phyloP scores from a whole-genome alignment of 352 stramenopile genomes.

The Phytophthora sojae region DNA sequence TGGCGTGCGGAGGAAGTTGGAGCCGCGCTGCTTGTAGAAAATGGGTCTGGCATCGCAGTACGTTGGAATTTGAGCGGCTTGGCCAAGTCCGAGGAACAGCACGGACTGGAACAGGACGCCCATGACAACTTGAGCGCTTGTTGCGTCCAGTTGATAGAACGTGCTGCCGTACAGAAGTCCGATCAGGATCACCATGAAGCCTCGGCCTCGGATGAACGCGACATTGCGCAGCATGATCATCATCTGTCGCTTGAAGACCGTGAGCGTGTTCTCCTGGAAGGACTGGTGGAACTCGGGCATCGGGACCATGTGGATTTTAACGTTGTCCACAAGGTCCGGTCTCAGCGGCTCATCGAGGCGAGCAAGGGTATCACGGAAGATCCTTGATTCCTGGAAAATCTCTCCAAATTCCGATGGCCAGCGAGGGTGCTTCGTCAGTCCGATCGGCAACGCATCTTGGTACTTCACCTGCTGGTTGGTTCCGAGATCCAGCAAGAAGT shows the following conservation, averaged over 20 bases:
- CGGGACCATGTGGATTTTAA: conserved; percentile 82
- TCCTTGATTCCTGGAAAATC: conserved; percentile 27
- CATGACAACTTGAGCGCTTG: conserved; percentile 48
- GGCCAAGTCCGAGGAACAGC: conserved; percentile 75
- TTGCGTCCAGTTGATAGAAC: conserved; percentile 48
- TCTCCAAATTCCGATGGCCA: conserved; percentile 29
- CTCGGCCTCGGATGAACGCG: conserved; percentile 38
- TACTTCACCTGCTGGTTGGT: conserved; percentile 56
- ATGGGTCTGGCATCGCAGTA: conserved; percentile 60
- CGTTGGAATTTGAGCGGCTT: conserved; percentile 73
- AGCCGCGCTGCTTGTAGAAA: conserved; percentile 83
- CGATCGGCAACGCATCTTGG: conserved; percentile 5
- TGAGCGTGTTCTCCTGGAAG: conserved; percentile 25
- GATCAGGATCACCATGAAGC: conserved; percentile 50
- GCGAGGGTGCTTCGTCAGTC: conserved; percentile 11
- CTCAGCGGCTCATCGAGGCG: conserved; percentile 90
- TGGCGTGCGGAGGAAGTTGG: conserved; percentile 76
- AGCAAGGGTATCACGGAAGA: conserved; percentile 46
- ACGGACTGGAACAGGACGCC: conserved; percentile 83
- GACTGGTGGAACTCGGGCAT: conserved; percentile 36
- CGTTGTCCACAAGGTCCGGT: conserved; percentile 77
- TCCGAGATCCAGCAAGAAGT: conserved; percentile 58
- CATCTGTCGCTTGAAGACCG: conserved; percentile 48
- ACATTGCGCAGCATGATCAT: conserved; percentile 58
- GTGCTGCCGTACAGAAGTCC: conserved; percentile 44